Evolutionary conservation across 2,329 filamentous ascomycete genomes (phyloP), one percentile per base, ranked within the genome.

Genomic region (Aspergillus luchuensis): DNA sequence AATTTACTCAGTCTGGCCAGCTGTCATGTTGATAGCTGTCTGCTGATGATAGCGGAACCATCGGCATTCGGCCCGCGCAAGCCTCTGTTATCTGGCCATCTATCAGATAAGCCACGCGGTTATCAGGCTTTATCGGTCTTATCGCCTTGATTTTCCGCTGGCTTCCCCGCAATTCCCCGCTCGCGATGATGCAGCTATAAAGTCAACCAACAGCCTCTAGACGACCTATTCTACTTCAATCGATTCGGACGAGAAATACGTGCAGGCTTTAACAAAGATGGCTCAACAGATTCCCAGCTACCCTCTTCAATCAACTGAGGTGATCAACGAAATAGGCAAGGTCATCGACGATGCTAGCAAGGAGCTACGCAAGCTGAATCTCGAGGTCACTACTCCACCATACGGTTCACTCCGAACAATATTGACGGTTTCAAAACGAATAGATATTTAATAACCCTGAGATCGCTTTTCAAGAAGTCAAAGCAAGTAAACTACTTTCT

Each of bases 271-370:
- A 17, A 5, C 3, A 33, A 19, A 1, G 15, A 53, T 53, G 51
- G 13, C 36, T 7, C 36, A 53, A 28, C 36, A 15, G n/a, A 41
- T 4, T 11, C 13, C 28, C 1, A 6, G 3, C 7, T 15, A 17
- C 7, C 21, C 51, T 13, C 36, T 53, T 3, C 51, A 53, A n/a
- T 17, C 51, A 2, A 15, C 1, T 7, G 51, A 43, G 11, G 19
- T 43, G 13, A 39, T 53, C 17, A 39, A 38, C 19, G 21, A 53
- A 21, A 13, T 39, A 3, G 23, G 33, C 25, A 38, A 39, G n/a
- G 36, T 36, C 36, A 53, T 53, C 36, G 51, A 53, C 33, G 15
- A 53, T 15, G 51, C 51, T 5, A 53, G 51, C 51, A 36, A 39
- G 17, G 51, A 53, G 30, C 21, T 53, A 21, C 51, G 51, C 33